Percentiles rank a stretch among this genome's conserved stretches.
Evolutionary conservation across 2,329 filamentous ascomycete species (phyloP).

Genomic region (Karstenula rhodostoma): DNA sequence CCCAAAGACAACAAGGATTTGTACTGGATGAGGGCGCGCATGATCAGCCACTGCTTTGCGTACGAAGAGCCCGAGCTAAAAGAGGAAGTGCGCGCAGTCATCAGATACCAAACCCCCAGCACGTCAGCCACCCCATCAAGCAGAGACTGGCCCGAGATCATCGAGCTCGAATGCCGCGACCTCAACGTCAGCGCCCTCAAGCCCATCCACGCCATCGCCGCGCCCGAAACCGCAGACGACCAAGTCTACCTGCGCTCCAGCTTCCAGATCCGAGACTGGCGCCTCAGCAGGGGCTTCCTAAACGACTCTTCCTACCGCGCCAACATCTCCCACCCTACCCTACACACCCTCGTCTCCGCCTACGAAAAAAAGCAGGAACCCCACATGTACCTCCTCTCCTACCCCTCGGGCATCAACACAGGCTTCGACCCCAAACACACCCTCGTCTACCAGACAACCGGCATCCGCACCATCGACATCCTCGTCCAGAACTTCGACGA

Average conservation of each 20-base stretch:
- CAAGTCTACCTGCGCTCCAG: constrained; percentile 65
- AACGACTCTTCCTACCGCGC: constrained; percentile 65
- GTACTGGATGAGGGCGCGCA: constrained; percentile 63
- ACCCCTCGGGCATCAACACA: constrained; percentile 29
- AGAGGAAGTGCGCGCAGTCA: constrained; percentile 59
- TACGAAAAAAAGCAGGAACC: constrained; percentile 41
- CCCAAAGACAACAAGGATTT: constrained; percentile 45
- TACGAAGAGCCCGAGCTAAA: constrained; percentile 57
- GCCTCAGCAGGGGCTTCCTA: constrained; percentile 66
- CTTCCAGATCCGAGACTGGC: constrained; percentile 67
- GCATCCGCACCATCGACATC: constrained; percentile 48
- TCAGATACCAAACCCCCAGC: constrained; percentile 53
- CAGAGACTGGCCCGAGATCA: constrained; percentile 59
- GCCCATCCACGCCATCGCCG: constrained; percentile 54
- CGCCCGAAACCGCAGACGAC: constrained; percentile 59
- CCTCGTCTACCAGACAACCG: constrained; percentile 49
- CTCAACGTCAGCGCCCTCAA: constrained; percentile 57
- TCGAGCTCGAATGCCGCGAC: constrained; percentile 61
- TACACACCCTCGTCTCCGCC: constrained; percentile 61
- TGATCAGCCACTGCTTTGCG: constrained; percentile 68
- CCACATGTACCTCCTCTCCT: constrained; percentile 26
- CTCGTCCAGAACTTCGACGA: constrained; percentile 47
- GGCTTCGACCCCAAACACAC: constrained; percentile 39
- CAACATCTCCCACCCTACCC: constrained; percentile 57
- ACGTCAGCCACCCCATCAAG: constrained; percentile 46